A percentile compares a stretch with the other conserved stretches of the same genome.
These are phyloP conservation scores for Amaranthus cruentus DNA, from an alignment of 148 eudicot genomes.

Conservation along the genomic window DNA sequence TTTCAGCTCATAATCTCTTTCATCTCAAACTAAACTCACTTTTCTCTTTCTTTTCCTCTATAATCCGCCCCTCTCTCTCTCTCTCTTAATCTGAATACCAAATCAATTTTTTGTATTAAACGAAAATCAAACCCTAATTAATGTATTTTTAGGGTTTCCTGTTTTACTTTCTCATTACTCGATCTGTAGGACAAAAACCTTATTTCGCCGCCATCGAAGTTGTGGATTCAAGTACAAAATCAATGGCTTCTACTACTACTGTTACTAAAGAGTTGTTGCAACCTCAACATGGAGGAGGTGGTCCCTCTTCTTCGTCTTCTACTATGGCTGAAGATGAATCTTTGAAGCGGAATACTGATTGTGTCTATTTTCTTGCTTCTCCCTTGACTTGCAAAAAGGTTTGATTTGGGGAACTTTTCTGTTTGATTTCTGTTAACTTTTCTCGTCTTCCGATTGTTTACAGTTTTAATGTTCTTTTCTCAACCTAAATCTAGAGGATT, in stretches of 20 bases:
- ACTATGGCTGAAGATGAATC: constrained; percentile 55
- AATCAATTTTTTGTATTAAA: not conserved
- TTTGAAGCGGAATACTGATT: constrained; percentile 73
- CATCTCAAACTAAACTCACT: not conserved
- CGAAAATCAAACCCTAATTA: constrained; percentile 23
- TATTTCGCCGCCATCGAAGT: not conserved
- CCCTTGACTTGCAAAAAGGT: constrained; percentile 95
- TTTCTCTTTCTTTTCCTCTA: not conserved
- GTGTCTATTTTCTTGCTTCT: constrained; percentile 86
- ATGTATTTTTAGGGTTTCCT: constrained; percentile 17
- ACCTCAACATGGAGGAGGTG: constrained; percentile 15
- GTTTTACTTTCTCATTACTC: not conserved
- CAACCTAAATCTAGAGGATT: constrained; percentile 2
- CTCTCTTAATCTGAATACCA: not conserved
- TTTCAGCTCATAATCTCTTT: too few relatives aligned
- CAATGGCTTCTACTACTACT: constrained; percentile 20
- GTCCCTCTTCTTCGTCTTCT: constrained; percentile 11
- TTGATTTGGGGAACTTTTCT: not conserved
- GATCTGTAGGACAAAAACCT: not conserved
- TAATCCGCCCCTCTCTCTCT: not conserved
- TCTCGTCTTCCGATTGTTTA: too few relatives aligned
- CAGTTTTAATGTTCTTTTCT: too few relatives aligned
- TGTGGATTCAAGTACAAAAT: not conserved
- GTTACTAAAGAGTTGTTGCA: constrained; percentile 11
- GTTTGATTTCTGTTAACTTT: not conserved